Conservation (phyloP, 2,329 filamentous ascomycete species). For the Fusarium citri region DNA sequence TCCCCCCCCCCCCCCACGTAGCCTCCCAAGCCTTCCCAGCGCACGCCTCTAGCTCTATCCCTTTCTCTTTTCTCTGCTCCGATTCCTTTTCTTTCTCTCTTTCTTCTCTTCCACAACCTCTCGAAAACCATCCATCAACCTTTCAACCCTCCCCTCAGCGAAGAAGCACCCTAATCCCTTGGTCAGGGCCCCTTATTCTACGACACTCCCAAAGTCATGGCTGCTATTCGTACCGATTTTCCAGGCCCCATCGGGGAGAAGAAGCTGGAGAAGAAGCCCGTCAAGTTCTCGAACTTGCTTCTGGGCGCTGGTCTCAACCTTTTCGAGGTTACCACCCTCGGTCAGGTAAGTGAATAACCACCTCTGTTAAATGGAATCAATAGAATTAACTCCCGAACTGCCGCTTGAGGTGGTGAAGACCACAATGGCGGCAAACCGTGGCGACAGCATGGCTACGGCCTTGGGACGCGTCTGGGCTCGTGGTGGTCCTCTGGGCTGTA, state of each 20-base stretch:
- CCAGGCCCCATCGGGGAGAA: conserved; percentile 61
- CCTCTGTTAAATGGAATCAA: background rate
- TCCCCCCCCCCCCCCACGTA: conserved; percentile 35
- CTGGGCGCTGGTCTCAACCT: conserved; percentile 94
- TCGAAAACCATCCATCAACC: conserved; percentile 17
- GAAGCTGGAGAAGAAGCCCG: conserved; percentile 94
- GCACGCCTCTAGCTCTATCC: conserved; percentile 42
- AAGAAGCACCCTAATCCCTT: conserved; percentile 95
- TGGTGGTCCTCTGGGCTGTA: conserved; percentile 94
- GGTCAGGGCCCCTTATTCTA: conserved; percentile 86
- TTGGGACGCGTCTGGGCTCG: conserved; percentile 91
- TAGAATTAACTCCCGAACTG: conserved; percentile 39
- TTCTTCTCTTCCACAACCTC: conserved; percentile 32
- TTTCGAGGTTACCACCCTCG: conserved; percentile 81
- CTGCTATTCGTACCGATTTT: conserved; percentile 68
- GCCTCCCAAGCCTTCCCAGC: conserved; percentile 24
- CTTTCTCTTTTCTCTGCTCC: conserved; percentile 20
- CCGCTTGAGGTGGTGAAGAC: conserved; percentile 99
- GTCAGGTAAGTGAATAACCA: conserved; percentile 55
- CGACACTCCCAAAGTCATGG: conserved; percentile 69
- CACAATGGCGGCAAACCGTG: conserved; percentile 97
- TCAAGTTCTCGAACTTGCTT: conserved; percentile 99
- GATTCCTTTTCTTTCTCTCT: conserved; percentile 13
- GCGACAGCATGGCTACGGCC: conserved; percentile 84
- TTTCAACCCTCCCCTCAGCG: conserved; percentile 58